A percentile compares a stretch with the other conserved stretches of the same genome.
Evolutionary conservation across 2,329 filamentous ascomycete genomes (phyloP).

Genomic region (Aspergillus melleus): DNA sequence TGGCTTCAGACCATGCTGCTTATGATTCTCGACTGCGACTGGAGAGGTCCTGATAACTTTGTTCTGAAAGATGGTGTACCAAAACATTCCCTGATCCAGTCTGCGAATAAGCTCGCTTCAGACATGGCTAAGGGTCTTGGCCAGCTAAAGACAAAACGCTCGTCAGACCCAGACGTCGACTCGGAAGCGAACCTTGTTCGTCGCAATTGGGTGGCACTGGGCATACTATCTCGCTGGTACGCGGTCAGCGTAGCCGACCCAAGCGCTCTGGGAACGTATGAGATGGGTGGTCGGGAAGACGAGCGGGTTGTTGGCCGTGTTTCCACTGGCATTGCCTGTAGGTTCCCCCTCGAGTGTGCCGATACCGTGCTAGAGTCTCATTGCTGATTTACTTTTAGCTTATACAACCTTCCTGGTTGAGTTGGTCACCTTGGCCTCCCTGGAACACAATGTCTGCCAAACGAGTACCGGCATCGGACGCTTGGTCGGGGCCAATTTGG

Average conservation of each 20-base stretch:
- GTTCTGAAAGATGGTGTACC: slow-evolving; percentile 41
- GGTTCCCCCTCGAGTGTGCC: slow-evolving; percentile 16
- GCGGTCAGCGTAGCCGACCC: slow-evolving; percentile 42
- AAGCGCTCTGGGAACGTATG: slow-evolving; percentile 38
- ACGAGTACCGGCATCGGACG: slow-evolving; percentile 37
- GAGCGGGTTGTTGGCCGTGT: slow-evolving; percentile 38
- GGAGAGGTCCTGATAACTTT: slow-evolving; percentile 44
- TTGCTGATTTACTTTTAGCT: slow-evolving; percentile 22
- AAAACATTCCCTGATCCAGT: slow-evolving; percentile 42
- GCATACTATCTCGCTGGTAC: slow-evolving; percentile 44
- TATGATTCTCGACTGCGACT: slow-evolving; percentile 45
- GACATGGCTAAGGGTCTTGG: slow-evolving; percentile 40
- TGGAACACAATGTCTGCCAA: slow-evolving; percentile 37
- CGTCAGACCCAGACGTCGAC: slow-evolving; percentile 38
- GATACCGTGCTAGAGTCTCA: background rate
- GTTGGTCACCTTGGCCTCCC: slow-evolving; percentile 34
- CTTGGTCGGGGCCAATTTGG: slow-evolving; percentile 37
- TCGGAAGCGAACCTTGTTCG: slow-evolving; percentile 43
- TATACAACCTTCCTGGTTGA: slow-evolving; percentile 41
- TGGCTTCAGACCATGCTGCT: slow-evolving; percentile 44
- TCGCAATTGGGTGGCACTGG: slow-evolving; percentile 42
- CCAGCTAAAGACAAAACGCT: slow-evolving; percentile 38
- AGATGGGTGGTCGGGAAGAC: slow-evolving; percentile 41
- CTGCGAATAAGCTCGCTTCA: slow-evolving; percentile 38
- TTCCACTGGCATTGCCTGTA: slow-evolving; percentile 40